These are phyloP conservation scores for Aspergillus nidulans DNA, from an alignment of 495 filamentous ascomycete genomes.

Conservation along the genomic window DNA sequence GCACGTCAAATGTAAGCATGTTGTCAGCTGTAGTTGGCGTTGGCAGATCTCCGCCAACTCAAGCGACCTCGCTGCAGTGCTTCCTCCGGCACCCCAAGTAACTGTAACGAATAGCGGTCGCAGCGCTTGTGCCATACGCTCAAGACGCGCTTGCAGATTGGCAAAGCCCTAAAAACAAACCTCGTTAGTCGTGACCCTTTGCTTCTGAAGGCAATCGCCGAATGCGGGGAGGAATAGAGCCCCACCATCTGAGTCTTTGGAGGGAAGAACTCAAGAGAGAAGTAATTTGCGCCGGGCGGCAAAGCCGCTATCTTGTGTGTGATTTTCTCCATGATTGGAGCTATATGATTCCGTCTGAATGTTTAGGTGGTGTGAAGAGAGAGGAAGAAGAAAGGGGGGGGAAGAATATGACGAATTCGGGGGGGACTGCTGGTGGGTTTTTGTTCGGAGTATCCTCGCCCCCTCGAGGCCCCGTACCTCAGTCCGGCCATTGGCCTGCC, in stretches of 20 bases:
- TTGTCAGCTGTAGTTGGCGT: slow-evolving; percentile 83
- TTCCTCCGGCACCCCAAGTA: slow-evolving; percentile 96
- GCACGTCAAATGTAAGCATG: slow-evolving; percentile 93
- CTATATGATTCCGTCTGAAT: background rate
- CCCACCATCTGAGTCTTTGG: slow-evolving; percentile 88
- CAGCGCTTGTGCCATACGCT: slow-evolving; percentile 88
- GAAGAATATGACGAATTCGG: background rate
- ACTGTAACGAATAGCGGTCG: slow-evolving; percentile 94
- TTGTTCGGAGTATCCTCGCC: background rate
- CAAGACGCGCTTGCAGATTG: slow-evolving; percentile 86
- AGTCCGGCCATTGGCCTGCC: background rate
- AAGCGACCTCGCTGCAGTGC: slow-evolving; percentile 81
- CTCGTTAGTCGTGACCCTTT: slow-evolving; percentile 17
- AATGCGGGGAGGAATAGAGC: slow-evolving; percentile 25
- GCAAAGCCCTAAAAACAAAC: slow-evolving; percentile 62
- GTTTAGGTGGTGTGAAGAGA: slow-evolving; percentile 1
- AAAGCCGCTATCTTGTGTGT: slow-evolving; percentile 94
- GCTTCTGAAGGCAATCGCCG: background rate
- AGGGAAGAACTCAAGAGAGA: slow-evolving; percentile 98
- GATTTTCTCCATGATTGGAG: slow-evolving; percentile 72
- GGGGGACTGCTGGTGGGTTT: slow-evolving; percentile 5
- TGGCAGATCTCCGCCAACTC: slow-evolving; percentile 96
- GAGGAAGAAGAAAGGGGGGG: background rate
- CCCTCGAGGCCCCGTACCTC: background rate
- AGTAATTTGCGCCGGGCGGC: slow-evolving; percentile 75